phyloP scores from a whole-genome alignment of 164 flowering plant genomes.

The Stephania cephalantha region DNA sequence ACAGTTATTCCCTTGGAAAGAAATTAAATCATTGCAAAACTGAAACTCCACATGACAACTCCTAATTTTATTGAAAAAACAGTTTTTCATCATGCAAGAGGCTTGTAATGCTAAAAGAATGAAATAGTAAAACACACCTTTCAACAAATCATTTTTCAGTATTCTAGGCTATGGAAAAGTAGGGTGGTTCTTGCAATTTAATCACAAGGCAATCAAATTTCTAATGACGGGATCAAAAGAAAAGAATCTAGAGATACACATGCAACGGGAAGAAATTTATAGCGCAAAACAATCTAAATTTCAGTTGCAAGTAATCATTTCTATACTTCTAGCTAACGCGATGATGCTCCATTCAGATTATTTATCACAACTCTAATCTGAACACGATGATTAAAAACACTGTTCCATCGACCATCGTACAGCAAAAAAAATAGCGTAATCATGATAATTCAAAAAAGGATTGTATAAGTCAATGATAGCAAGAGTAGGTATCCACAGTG shows the following conservation, averaged over 20 bases:
- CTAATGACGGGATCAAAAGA: neutral
- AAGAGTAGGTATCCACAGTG: neutral
- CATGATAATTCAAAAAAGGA: neutral
- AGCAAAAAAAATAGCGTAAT: neutral
- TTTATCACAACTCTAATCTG: neutral
- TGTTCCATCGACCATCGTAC: neutral
- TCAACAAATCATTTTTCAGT: neutral
- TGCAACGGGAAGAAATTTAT: too few relatives aligned
- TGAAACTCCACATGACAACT: neutral
- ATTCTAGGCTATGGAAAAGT: neutral
- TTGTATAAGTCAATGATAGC: neutral
- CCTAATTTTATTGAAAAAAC: neutral
- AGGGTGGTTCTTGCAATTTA: neutral
- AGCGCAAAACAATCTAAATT: neutral
- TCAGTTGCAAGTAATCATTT: neutral
- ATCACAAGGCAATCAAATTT: neutral
- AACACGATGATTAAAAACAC: neutral
- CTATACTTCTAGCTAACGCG: neutral
- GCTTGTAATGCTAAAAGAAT: too few relatives aligned
- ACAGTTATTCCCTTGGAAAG: neutral
- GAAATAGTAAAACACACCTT: neutral
- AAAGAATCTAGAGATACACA: neutral
- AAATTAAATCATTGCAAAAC: neutral
- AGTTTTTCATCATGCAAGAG: too few relatives aligned
- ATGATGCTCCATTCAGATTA: neutral